Base-by-base conservation (phyloP, 805 yeast genomes). In the Naumovozyma dairenensis region DNA sequence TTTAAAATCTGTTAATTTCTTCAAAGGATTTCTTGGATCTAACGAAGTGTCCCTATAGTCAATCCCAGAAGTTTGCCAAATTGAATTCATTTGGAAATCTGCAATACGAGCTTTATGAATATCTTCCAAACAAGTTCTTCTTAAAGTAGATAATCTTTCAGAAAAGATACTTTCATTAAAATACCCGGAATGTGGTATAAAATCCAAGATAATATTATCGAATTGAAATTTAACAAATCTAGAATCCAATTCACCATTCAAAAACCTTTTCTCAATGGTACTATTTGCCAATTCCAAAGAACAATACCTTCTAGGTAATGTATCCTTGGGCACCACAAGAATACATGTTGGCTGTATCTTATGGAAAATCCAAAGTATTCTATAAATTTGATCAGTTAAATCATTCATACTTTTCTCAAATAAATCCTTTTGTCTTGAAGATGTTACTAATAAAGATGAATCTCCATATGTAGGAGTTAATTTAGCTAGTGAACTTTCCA, bases 271-370 rank as follows among this genome's bases (percentile, higher is more conserved):
- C 78, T 83, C 59, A 82, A 85, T 48, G 77, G 69, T 80, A 77
- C 62, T 83, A 46, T 87, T 92, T 1, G 97, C 97, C 42, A 92
- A 80, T 46, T 92, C 97, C 15, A 84, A 67, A 6, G 96, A 79
- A 16, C 61, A 53, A 27, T 58, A 58, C 21, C 93, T 79, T 50
- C 94, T 72, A 3, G 98, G 96, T 17, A 92, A 63, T 0, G 86
- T 67, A 37, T 83, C 83, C 16, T 82, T 79, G 17, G 84, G 80
- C 1, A 89, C 80, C 2, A 87, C 77, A 40, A 85, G 51, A 2
- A 87, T 77, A 55, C 96, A 86, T 51, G 79, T 81, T 2, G 87
- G 74, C 21, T 92, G 69, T 31, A 92, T 77, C 38, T 71, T 71
- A 51, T 92, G 96, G 44, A 65, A 69, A 16, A 56, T 56, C 63